Base-by-base conservation (phyloP, 257 asterid species). In the Solanum phureja region DNA sequence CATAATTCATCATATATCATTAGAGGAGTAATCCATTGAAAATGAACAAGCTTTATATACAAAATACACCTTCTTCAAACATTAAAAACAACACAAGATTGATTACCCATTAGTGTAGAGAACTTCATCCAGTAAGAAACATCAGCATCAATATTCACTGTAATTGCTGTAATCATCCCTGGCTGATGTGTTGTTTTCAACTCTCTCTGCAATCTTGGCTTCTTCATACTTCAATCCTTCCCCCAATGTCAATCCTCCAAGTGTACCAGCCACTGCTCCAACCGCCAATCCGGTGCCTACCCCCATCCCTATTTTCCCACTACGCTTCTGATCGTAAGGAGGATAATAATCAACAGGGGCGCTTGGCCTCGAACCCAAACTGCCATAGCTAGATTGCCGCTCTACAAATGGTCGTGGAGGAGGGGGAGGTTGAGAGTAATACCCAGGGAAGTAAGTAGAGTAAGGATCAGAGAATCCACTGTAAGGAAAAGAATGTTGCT, bases 281-380 rank as follows among this genome's bases (percentile, higher is more conserved):
- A 92, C 93, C 5, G 95, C 95, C 90, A 92, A 87, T 37, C 95
- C 96, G 31, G 95, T 82, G 31, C 94, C 98, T 76, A 93, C 21
- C 87, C 66, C 66, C 66, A 91, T 31, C 37, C 95, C 96, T 88
- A 91, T 46, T 85, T 89, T 94, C 31, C 92, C 94, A 72, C 86
- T 89, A 23, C 95, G 94, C 89, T 91, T 94, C 79, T 91, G 93
- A 89, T 95, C 98, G 83, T 93, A 90, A 10, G 94, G 92, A 62
- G 71, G 71, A 29, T 68, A 68, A 90, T 93, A 93, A 89, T 96
- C 98, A 83, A 91, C 96, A 0, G 98, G 99, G 5, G 99, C 98
- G 72, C 99, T 95, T 0, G 99, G 99, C 82, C 98, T 97, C 1
- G 93, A 89, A 49, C 98, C 98, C 2, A 92, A 87, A 56, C 93